phyloP scores from a whole-genome alignment of 208 protist species.

The Herpetomonas samuelpessoai region DNA sequence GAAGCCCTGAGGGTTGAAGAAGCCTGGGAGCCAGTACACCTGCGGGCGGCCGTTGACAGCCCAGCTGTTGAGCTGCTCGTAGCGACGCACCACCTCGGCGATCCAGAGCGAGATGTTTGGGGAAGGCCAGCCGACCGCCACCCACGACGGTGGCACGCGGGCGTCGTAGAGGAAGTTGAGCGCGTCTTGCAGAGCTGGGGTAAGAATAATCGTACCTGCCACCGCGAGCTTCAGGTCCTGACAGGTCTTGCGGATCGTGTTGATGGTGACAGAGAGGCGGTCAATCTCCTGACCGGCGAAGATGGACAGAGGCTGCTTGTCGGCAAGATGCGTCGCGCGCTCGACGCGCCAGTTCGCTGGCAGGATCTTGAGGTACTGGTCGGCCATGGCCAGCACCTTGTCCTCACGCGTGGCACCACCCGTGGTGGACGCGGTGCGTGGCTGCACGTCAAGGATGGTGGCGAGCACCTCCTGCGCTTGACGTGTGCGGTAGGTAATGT shows the following conservation, averaged over 20 bases:
- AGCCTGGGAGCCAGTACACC: conserved; percentile 97
- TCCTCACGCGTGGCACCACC: conserved; percentile 93
- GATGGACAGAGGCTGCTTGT: conserved; percentile 95
- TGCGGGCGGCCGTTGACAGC: conserved; percentile 87
- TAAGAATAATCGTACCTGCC: conserved; percentile 97
- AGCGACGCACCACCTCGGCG: conserved; percentile 91
- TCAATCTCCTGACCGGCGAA: conserved; percentile 97
- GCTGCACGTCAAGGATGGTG: conserved; percentile 97
- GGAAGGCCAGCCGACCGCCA: conserved; percentile 94
- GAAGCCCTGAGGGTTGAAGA: conserved; percentile 99
- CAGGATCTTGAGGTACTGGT: conserved; percentile 90
- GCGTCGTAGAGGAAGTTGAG: conserved; percentile 96
- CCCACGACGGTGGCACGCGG: conserved; percentile 94
- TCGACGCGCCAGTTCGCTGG: conserved; percentile 90
- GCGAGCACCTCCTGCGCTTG: conserved; percentile 92
- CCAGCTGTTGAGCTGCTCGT: conserved; percentile 96
- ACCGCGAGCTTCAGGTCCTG: conserved; percentile 95
- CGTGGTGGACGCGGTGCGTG: conserved; percentile 82
- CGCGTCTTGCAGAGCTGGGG: conserved; percentile 91
- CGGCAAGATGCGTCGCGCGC: conserved; percentile 67
- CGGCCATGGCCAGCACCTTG: conserved; percentile 87
- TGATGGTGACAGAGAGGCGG: conserved; percentile 87
- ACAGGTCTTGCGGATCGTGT: conserved; percentile 82
- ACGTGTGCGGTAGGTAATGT: conserved; percentile 93
- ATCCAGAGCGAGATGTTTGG: conserved; percentile 97